phyloP scores from a whole-genome alignment of 495 filamentous ascomycete species.

The Neurospora discreta region DNA sequence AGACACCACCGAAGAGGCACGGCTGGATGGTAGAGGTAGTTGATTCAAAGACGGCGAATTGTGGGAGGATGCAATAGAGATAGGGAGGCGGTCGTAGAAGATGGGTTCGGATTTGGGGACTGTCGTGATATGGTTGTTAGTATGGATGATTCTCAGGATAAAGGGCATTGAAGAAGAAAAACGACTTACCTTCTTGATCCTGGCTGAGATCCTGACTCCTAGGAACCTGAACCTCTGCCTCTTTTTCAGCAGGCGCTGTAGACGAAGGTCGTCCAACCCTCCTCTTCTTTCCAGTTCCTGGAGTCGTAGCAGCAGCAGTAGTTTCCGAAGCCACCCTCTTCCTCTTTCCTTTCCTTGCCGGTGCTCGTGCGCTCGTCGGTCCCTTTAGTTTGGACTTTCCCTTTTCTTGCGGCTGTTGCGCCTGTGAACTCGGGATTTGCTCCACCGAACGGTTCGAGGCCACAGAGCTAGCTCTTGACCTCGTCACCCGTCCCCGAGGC shows the following conservation, averaged over 20 bases:
- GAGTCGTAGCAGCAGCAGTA: not conserved
- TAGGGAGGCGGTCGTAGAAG: not conserved
- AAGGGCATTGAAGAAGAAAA: not conserved
- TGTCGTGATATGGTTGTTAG: not conserved
- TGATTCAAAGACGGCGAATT: not conserved
- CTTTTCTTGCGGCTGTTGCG: constrained; percentile 6
- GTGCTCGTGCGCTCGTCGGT: not conserved
- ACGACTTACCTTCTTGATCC: not conserved
- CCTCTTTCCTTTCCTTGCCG: not conserved
- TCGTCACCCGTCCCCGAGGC: not conserved
- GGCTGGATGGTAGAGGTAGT: not conserved
- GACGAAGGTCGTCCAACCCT: not conserved
- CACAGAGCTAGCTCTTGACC: constrained; percentile 1
- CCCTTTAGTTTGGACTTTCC: constrained; percentile 7
- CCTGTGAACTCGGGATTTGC: constrained; percentile 11
- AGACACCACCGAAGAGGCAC: not conserved
- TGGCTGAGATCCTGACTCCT: not conserved
- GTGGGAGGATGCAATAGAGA: not conserved
- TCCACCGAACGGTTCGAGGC: not conserved
- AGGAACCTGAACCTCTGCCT: not conserved
- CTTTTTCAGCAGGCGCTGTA: not conserved
- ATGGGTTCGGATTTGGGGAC: not conserved
- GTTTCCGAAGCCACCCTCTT: not conserved
- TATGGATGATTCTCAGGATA: not conserved
- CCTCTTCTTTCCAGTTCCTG: not conserved